Percentiles rank a stretch among this genome's conserved stretches.
phyloP scores from a whole-genome alignment of 1,139 yeast species.

The Meyerozyma guilliermondii region DNA sequence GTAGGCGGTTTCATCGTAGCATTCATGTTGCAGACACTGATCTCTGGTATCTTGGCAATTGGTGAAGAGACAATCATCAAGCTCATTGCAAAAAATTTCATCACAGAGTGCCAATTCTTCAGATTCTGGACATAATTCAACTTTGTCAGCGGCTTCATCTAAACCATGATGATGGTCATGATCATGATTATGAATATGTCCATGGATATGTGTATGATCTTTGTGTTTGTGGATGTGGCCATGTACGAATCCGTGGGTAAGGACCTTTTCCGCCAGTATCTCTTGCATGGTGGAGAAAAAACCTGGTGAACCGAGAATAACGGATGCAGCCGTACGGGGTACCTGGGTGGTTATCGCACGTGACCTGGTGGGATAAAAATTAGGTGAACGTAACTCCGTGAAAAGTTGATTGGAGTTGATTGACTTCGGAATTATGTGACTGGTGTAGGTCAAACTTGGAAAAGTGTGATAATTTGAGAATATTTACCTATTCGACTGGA shows the following conservation, averaged over 20 bases:
- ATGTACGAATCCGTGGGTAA: slow-evolving; percentile 55
- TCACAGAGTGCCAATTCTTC: slow-evolving; percentile 33
- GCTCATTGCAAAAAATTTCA: slow-evolving; percentile 40
- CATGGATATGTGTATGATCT: slow-evolving; percentile 64
- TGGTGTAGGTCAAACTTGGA: no score
- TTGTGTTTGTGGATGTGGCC: slow-evolving; percentile 65
- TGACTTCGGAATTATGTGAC: no score
- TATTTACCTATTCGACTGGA: no score
- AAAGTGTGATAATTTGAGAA: no score
- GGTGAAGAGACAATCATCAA: slow-evolving; percentile 41
- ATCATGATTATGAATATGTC: slow-evolving; percentile 57
- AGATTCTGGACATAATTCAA: slow-evolving; percentile 21
- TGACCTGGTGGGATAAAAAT: neutral
- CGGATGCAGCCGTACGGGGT: neutral
- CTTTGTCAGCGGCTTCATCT: slow-evolving; percentile 2
- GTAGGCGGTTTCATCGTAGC: neutral
- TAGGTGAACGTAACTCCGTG: no score
- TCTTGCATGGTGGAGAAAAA: neutral
- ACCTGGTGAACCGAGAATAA: neutral
- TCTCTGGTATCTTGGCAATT: slow-evolving; percentile 25
- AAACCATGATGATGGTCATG: slow-evolving; percentile 17
- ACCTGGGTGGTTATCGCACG: slow-evolving; percentile 1
- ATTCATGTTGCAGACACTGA: slow-evolving; percentile 1
- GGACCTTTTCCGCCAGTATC: slow-evolving; percentile 4
- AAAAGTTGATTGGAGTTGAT: no score